These are phyloP conservation scores for Starmerella vaccinii DNA, from an alignment of 805 yeast genomes.

Conservation along the genomic window DNA sequence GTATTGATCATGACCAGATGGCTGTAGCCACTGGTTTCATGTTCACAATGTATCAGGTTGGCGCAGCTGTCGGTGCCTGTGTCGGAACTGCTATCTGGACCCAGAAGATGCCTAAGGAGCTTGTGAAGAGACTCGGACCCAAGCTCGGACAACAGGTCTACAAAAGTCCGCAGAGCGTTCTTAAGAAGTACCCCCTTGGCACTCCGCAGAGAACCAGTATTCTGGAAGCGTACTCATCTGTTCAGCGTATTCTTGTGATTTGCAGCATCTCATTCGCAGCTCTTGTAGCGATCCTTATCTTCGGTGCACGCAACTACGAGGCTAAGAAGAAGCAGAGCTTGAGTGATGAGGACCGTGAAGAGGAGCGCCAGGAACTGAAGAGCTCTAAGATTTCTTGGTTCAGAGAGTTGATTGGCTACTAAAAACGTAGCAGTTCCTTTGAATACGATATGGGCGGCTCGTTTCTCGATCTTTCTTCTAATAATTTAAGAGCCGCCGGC, in stretches of 20 bases:
- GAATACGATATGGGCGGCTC: not conserved
- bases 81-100: slow-evolving; percentile 71
- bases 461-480: not conserved
- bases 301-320: slow-evolving; percentile 10
- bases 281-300: slow-evolving; percentile 5
- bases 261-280: slow-evolving; percentile 44
- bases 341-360: slow-evolving; percentile 18
- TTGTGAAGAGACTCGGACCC: slow-evolving; percentile 32
- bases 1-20: slow-evolving; percentile 54
- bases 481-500: not conserved
- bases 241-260: slow-evolving; percentile 48
- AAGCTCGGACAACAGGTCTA: slow-evolving; percentile 41
- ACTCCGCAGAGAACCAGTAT: slow-evolving; percentile 49
- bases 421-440: not conserved
- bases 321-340: slow-evolving; percentile 10
- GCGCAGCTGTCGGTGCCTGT: slow-evolving; percentile 52
- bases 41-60: slow-evolving; percentile 50
- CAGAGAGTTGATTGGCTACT: slow-evolving; percentile 7
- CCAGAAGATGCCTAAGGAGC: slow-evolving; percentile 41
- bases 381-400: not conserved
- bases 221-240: slow-evolving; percentile 47
- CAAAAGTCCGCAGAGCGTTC: slow-evolving; percentile 44
- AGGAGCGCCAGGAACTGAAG: not conserved
- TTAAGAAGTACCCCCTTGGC: slow-evolving; percentile 45
- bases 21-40: slow-evolving; percentile 51